Conservation (phyloP, 305 asterid genomes). For the Lippia alba region DNA sequence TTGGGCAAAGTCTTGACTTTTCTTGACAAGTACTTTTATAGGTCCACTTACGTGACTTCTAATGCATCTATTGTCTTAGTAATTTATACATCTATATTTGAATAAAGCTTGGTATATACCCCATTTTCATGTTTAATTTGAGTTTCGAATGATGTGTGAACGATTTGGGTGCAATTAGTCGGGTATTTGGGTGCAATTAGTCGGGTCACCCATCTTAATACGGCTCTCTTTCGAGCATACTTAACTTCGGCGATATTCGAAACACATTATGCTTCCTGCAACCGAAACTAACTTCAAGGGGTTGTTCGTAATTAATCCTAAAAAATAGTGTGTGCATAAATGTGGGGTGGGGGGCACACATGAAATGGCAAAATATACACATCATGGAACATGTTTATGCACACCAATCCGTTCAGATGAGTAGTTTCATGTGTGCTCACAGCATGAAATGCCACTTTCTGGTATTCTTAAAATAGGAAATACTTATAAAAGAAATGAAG, state of each 20-base stretch:
- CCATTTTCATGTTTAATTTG: not conserved
- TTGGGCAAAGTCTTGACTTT: not conserved
- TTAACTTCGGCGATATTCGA: no score
- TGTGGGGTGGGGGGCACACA: not conserved
- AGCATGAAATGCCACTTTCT: not conserved
- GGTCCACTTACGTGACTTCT: conserved; percentile 17
- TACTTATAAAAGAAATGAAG: not conserved
- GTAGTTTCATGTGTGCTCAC: not conserved
- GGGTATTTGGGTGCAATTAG: no score
- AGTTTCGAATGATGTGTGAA: no score
- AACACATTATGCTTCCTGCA: no score
- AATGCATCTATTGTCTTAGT: conserved; percentile 21
- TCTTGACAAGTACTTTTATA: conserved; percentile 11
- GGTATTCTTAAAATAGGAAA: not conserved
- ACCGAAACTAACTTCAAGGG: no score
- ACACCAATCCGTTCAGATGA: no score
- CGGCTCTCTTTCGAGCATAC: no score
- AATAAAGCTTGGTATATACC: not conserved
- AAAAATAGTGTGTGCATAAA: no score
- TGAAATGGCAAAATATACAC: not conserved
- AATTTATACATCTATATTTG: not conserved
- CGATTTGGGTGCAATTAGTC: no score
- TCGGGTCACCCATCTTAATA: no score
- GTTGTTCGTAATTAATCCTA: no score
- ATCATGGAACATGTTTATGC: not conserved